Evolutionary conservation across 1,139 yeast species (phyloP), one percentile per base, ranked within the genome.

Genomic region (Magnusiomyces sp.): DNA sequence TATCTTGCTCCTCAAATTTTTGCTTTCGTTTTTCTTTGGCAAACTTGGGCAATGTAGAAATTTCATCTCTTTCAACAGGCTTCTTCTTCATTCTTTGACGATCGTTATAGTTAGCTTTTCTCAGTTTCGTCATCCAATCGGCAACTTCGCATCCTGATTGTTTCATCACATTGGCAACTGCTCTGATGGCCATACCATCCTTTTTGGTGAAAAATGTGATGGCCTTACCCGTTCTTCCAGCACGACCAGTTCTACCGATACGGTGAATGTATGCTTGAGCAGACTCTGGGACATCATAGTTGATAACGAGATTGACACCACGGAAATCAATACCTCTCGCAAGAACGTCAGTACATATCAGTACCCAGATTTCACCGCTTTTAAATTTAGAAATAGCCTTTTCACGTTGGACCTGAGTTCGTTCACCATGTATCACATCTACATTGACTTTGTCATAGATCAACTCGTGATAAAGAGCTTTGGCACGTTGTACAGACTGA

Each of bases 241-340:
- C 98, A 68, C 98, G 83, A 1, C 98, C 98, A 29, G 98, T 92
- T 73, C 98, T 82, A 34, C 99, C 99, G 60, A 94, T 88, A 70
- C 99, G 79, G 67, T 94, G 99, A 43, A 94, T 96, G 65, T 94
- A 94, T 0, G 96, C 83, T 66, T 92, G 97, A 0, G 97, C 88
- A 47, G 85, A 79, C 60, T 82, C 88, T 14, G 99, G 99, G 5
- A 92, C 95, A 69, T 94, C 99, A 65, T 92, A 94, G 68, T 94
- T 94, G 58, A 94, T 86, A 34, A 94, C 97, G 54, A 92, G 68
- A 62, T 90, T 90, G 40, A 94, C 95, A 40, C 97, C 97, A 63
- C 88, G 88, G 71, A 94, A 94, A 68, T 94, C 98, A 52, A 94
- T 89, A 72, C 99, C 99, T 70, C 99, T 79, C 1, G 97, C 83